phyloP scores from a whole-genome alignment of 208 protist genomes.

The Giardia duodenalis region DNA sequence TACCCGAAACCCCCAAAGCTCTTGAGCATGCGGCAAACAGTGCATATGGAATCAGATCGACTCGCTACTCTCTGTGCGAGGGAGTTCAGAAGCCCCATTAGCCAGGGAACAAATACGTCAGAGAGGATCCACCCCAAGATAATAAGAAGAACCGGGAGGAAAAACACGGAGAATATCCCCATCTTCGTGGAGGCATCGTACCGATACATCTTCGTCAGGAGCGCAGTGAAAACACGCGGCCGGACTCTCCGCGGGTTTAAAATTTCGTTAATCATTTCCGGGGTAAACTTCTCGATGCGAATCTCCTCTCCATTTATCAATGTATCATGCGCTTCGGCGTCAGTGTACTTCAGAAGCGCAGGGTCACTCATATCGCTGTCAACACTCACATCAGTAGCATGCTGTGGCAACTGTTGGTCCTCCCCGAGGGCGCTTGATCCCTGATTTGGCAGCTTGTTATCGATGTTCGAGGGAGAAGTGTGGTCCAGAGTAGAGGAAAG shows the following conservation, averaged over 20 bases:
- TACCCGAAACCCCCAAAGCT: neutral
- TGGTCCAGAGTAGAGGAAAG: too few relatives aligned
- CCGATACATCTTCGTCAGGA: neutral
- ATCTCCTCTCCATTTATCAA: neutral
- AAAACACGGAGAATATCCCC: neutral
- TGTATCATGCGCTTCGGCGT: neutral
- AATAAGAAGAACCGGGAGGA: neutral
- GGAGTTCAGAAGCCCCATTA: neutral
- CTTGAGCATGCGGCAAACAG: neutral
- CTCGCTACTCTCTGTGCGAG: neutral
- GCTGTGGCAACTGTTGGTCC: too few relatives aligned
- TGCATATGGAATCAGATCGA: neutral
- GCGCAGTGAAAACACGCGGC: neutral
- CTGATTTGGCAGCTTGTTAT: too few relatives aligned
- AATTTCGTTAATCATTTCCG: neutral
- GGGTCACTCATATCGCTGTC: too few relatives aligned
- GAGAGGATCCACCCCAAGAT: neutral
- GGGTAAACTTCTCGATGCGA: neutral
- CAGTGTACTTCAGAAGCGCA: too few relatives aligned
- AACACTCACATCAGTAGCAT: neutral
- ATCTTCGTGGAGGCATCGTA: neutral
- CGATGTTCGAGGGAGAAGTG: neutral
- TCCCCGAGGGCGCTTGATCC: too few relatives aligned
- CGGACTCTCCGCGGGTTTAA: neutral
- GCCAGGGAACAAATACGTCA: neutral